These are phyloP conservation scores for Botrytis paeoniae DNA, from an alignment of 2,329 filamentous ascomycete genomes.

Conservation along the genomic window DNA sequence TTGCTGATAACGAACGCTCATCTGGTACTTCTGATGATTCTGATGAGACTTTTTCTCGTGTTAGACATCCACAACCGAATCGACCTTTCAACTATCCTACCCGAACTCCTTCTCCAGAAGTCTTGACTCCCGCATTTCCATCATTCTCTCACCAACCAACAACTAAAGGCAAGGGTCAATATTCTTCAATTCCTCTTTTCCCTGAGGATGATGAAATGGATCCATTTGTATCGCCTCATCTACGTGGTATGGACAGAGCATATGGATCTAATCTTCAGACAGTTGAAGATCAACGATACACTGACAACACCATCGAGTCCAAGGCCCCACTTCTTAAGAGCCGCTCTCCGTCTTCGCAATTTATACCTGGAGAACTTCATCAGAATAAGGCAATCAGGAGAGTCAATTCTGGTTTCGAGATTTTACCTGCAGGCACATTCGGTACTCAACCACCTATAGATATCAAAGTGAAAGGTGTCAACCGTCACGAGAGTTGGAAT, in stretches of 20 bases:
- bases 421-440: slow-evolving; percentile 43
- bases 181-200: slow-evolving; percentile 28
- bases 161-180: slow-evolving; percentile 24
- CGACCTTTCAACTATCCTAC: slow-evolving; percentile 16
- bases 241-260: slow-evolving; percentile 14
- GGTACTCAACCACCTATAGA: slow-evolving; percentile 23
- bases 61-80: slow-evolving; percentile 13
- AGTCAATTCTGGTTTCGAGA: slow-evolving; percentile 42
- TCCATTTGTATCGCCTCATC: slow-evolving; percentile 26
- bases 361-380: slow-evolving; percentile 40
- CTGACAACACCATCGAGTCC: slow-evolving; percentile 15
- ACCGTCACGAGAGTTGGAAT: slow-evolving; percentile 20
- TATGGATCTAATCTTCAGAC: background rate
- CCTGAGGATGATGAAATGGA: slow-evolving; percentile 25
- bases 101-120: slow-evolving; percentile 20
- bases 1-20: slow-evolving; percentile 36
- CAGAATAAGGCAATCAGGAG: slow-evolving; percentile 39
- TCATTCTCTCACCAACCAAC: slow-evolving; percentile 9
- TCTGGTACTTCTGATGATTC: slow-evolving; percentile 35
- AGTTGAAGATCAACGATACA: slow-evolving; percentile 4
- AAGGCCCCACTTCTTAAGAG: slow-evolving; percentile 19
- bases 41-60: slow-evolving; percentile 32
- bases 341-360: slow-evolving; percentile 32
- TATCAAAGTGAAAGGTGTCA: slow-evolving; percentile 22
- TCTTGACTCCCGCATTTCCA: background rate